These are phyloP conservation scores for Candida ipomoeae DNA, from an alignment of 805 yeast species.

Conservation along the genomic window DNA sequence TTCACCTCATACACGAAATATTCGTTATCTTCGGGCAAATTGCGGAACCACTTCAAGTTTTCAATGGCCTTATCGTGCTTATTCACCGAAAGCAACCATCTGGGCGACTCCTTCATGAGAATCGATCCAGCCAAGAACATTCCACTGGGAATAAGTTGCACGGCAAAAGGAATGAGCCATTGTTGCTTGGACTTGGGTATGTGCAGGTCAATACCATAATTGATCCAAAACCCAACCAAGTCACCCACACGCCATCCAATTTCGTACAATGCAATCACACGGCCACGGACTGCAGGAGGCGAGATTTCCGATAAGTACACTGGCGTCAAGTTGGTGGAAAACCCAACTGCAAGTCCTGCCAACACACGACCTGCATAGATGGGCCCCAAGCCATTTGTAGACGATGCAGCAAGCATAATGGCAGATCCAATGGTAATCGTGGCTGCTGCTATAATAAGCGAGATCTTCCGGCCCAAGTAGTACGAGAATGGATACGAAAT, in stretches of 20 bases:
- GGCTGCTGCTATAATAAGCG: conserved; percentile 30
- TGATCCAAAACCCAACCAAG: conserved; percentile 37
- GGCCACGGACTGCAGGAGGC: conserved; percentile 36
- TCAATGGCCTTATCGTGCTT: conserved; percentile 29
- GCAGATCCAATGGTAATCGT: conserved; percentile 35
- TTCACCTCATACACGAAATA: conserved; percentile 33
- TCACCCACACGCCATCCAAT: conserved; percentile 40
- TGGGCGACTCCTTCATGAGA: conserved; percentile 33
- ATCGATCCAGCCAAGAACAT: conserved; percentile 30
- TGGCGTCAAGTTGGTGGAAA: conserved; percentile 34
- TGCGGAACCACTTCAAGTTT: conserved; percentile 34
- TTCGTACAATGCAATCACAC: conserved; percentile 30
- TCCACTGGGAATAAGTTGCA: conserved; percentile 36
- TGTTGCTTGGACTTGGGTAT: conserved; percentile 25
- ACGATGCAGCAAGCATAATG: conserved; percentile 31
- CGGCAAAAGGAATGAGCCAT: conserved; percentile 39
- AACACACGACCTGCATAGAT: conserved; percentile 35
- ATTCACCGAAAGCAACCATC: conserved; percentile 34
- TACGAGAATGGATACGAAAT: conserved; percentile 34
- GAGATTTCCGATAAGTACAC: conserved; percentile 33
- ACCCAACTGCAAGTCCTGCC: conserved; percentile 35
- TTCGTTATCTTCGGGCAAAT: conserved; percentile 31
- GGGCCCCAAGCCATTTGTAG: conserved; percentile 29
- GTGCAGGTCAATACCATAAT: conserved; percentile 30
- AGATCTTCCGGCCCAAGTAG: conserved; percentile 30